Base-by-base conservation (phyloP, 2,329 filamentous ascomycete species). In the Massarina eburnea region DNA sequence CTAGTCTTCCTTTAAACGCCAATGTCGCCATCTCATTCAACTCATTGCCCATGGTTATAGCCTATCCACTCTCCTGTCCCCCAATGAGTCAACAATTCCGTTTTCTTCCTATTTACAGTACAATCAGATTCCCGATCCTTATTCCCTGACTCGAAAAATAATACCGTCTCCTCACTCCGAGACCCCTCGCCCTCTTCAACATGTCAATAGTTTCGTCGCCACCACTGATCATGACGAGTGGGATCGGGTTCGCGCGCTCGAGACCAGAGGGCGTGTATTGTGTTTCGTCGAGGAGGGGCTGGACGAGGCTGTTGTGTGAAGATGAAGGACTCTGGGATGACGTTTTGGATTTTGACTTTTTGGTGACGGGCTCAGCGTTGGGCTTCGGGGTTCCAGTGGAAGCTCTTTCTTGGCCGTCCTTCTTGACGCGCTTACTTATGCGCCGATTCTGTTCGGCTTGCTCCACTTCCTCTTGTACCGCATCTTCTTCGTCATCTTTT, bases 81-180 rank as follows among this genome's bases (percentile, higher is more conserved):
- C n/a, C n/a, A n/a, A n/a, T n/a, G n/a, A n/a, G n/a, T n/a, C n/a
- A n/a, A n/a, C n/a, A n/a, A n/a, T n/a, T n/a, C n/a, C n/a, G n/a
- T n/a, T n/a, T n/a, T n/a, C n/a, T n/a, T n/a, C n/a, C 24, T 10
- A n/a, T 33, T 17, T 22, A 83, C 47, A 83, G 58, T 48, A 95
- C 82, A 60, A 91, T 76, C 57, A 95, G 73, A 74, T 96, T 96
- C 39, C 79, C 80, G 58, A 97, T 88, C 52, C 81, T 77, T 35
- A 91, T 71, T 0, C 91, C 91, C 69, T 92, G 85, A 52, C 89
- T 95, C 63, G 87, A 82, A 34, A 96, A 83, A 61, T 82, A 82
- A 69, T 91, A 96, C 59, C 89, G 77, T 65, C 91, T 80, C 62
- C 88, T 82, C 50, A 96, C 73, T 0, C 89, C 91, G 2, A 96